These are phyloP conservation scores for Wickerhamomyces kurtzmanii DNA, from an alignment of 805 yeast species.

Conservation along the genomic window DNA sequence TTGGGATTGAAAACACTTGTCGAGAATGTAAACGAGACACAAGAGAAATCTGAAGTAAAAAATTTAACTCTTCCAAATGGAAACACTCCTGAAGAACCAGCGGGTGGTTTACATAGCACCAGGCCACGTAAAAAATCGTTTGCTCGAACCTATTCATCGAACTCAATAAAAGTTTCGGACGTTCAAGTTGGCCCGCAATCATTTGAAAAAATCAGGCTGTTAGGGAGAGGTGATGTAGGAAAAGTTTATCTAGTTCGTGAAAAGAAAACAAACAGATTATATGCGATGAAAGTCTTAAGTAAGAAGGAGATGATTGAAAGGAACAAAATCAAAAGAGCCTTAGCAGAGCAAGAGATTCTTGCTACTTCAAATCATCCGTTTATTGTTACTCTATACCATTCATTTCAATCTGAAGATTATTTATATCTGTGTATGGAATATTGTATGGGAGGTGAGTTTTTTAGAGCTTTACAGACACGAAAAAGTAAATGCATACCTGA, in stretches of 20 bases:
- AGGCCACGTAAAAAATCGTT: slow-evolving; percentile 37
- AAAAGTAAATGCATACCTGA: slow-evolving; percentile 79
- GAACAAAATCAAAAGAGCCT: slow-evolving; percentile 86
- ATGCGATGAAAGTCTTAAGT: slow-evolving; percentile 86
- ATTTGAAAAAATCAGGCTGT: slow-evolving; percentile 79
- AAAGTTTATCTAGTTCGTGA: slow-evolving; percentile 90
- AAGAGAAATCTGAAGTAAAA: too few species aligned
- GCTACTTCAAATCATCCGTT: slow-evolving; percentile 96
- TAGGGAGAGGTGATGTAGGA: slow-evolving; percentile 98
- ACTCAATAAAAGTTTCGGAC: slow-evolving; percentile 62
- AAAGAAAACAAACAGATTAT: slow-evolving; percentile 59
- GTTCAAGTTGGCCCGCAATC: slow-evolving; percentile 81
- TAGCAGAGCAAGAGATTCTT: slow-evolving; percentile 94
- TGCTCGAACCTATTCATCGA: slow-evolving; percentile 58
- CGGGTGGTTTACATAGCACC: too few species aligned
- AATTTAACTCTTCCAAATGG: too few species aligned
- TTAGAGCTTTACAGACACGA: slow-evolving; percentile 89
- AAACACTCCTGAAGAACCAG: too few species aligned
- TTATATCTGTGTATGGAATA: slow-evolving; percentile 95
- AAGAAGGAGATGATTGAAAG: slow-evolving; percentile 93
- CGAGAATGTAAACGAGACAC: slow-evolving; percentile 7
- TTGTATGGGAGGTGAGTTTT: slow-evolving; percentile 99
- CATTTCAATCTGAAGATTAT: slow-evolving; percentile 90
- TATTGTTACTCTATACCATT: slow-evolving; percentile 91
- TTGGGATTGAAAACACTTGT: slow-evolving; percentile 32